Base-by-base conservation (phyloP, 2,329 filamentous ascomycete species). In the Paracorniculantispora psalliotae region DNA sequence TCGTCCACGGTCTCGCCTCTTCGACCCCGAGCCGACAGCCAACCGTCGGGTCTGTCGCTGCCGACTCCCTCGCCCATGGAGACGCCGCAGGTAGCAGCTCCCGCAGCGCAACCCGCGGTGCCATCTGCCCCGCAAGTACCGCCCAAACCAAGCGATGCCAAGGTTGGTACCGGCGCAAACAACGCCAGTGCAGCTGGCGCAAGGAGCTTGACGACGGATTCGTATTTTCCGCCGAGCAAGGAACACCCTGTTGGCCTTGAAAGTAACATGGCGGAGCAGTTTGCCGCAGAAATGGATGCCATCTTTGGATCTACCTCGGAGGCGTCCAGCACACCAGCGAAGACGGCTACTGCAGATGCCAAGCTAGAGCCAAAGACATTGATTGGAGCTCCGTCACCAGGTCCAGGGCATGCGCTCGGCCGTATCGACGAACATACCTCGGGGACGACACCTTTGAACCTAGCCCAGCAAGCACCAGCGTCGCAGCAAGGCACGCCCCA, bases 381-480 rank as follows among this genome's bases (percentile, higher is more conserved):
- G n/a, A 4, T 28, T 2, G n/a, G 17, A 4, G 2, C 23, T 12
- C 8, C 37, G 13, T 25, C 21, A 2, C n/a, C 35, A 5, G 35
- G 33, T 12, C 19, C 54, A 17, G 33, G 57, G 23, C 64, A 63
- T 35, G 48, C 57, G n/a, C 57, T 69, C 0, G 60, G 57, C 3
- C 63, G 66, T 7, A 70, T 69, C 13, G 66, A 68, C 35, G 68
- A 69, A 52, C 61, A 66, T 2, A 65, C 68, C 49, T 59, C 54
- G n/a, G 61, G 2, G 47, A 59, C 17, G n/a, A 47, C 46, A 15
- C 28, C 58, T 4, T 21, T 35, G n/a, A n/a, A n/a, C n/a, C n/a
- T n/a, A n/a, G n/a, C n/a, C n/a, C n/a, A n/a, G n/a, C n/a, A n/a
- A n/a, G n/a, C n/a, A n/a, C n/a, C n/a, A n/a, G n/a, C 56, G 10